Base-by-base conservation (phyloP, 306 rosid species). In the Herpetospermum pedunculosum region DNA sequence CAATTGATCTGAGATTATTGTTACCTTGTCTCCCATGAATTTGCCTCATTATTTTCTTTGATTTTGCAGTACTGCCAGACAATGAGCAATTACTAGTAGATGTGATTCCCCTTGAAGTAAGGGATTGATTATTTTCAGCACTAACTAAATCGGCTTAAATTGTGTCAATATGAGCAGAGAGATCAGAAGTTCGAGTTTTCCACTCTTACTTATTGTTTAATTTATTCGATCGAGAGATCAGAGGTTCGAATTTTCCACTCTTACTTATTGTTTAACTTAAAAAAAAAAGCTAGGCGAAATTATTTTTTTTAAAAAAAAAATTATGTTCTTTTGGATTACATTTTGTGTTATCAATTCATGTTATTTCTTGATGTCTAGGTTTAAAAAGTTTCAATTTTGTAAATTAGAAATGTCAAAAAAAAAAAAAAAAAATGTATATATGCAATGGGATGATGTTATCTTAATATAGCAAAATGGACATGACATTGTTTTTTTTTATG, bases 21-120 rank as follows among this genome's bases (percentile, higher is more conserved):
- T 71, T 71, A 47, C 30, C 18, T 71, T 71, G 75, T 71, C 75
- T 49, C 75, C 59, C 75, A 48, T 48, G 60, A 71, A 48, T 71
- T 47, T 29, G 28, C 75, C 60, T 28, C 60, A 71, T 30, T 47
- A 71, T 30, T 47, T 44, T 26, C 18, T 21, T 28, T 43, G 19
- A 44, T 47, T 48, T 70, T 48, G 73, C 53, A 68, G 53, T 25
- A n/a, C n/a, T n/a, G 73, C 53, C 52, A 68, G 53, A 35, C 70
- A 63, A 67, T 41, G 53, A 41, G 35, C 35, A 67, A 67, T 14
- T 19, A 23, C 6, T 67, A 23, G 34, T 11, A 43, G 73, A 68
- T 71, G 75, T 29, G 75, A 48, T 71, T 71, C 46, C 4, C 44
- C 75, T 71, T 8, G 41, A 47, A 26, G 18, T 49, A 48, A 47